Evolutionary conservation across 2,329 filamentous ascomycete species (phyloP).

Genomic region (Nigrospora oryzae): DNA sequence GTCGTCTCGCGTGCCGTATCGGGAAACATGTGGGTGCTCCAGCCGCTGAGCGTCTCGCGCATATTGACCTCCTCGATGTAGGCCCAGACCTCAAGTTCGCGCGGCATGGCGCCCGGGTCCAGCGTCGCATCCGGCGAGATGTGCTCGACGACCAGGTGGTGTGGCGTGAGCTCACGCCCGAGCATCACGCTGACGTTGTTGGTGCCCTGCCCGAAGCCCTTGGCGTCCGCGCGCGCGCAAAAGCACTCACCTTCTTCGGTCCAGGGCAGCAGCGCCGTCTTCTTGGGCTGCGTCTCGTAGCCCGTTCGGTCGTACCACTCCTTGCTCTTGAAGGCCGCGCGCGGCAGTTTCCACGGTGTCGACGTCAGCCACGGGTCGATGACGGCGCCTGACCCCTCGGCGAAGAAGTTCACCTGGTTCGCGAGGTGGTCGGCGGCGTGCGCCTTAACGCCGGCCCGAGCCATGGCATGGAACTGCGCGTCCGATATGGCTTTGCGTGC

Average conservation of each 20-base stretch:
- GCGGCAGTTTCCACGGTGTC: slow-evolving; percentile 36
- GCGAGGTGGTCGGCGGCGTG: slow-evolving; percentile 34
- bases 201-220: slow-evolving; percentile 42
- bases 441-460: slow-evolving; percentile 35
- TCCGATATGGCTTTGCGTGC: slow-evolving; percentile 34
- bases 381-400: slow-evolving; percentile 53
- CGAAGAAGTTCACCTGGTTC: slow-evolving; percentile 67
- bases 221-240: slow-evolving; percentile 54
- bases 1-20: slow-evolving; percentile 13
- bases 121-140: slow-evolving; percentile 54
- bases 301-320: slow-evolving; percentile 16
- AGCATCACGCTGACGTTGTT: slow-evolving; percentile 55
- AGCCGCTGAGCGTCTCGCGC: slow-evolving; percentile 31
- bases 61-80: slow-evolving; percentile 39
- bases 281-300: slow-evolving; percentile 25
- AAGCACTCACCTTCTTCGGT: slow-evolving; percentile 79
- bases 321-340: slow-evolving; percentile 13
- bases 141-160: slow-evolving; percentile 66
- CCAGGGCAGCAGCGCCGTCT: slow-evolving; percentile 61
- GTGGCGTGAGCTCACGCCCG: slow-evolving; percentile 50
- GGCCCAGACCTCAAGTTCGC: slow-evolving; percentile 63
- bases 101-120: slow-evolving; percentile 54
- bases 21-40: slow-evolving; percentile 32
- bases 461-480: slow-evolving; percentile 36
- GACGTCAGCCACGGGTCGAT: slow-evolving; percentile 56